These are phyloP conservation scores for Neopestalotiopsis clavispora DNA, from an alignment of 2,329 filamentous ascomycete genomes.

Conservation along the genomic window DNA sequence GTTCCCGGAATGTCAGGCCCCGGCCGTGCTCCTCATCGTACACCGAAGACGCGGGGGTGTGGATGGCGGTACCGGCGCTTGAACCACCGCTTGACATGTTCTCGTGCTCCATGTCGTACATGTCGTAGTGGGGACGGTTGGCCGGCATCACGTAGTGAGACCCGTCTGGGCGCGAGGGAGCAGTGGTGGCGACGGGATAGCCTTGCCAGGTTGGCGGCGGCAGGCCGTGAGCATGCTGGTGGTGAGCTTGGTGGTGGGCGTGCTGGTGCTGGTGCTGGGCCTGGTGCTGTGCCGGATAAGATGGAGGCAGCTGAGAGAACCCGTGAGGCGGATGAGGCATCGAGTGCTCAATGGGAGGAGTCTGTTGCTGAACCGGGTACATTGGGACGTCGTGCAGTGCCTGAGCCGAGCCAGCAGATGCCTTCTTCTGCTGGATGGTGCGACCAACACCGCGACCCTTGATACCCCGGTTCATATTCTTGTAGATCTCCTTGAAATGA, in stretches of 20 bases:
- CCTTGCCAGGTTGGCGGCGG: constrained; percentile 1
- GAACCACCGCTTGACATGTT: constrained; percentile 39
- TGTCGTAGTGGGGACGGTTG: constrained; percentile 43
- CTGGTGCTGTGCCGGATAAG: constrained; percentile 29
- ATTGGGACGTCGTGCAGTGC: background rate
- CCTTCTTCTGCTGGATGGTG: constrained; percentile 51
- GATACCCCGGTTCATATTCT: constrained; percentile 98
- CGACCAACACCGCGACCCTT: constrained; percentile 91
- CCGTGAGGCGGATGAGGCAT: constrained; percentile 32
- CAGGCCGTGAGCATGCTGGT: constrained; percentile 20
- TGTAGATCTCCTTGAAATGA: constrained; percentile 70
- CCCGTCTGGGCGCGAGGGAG: constrained; percentile 11
- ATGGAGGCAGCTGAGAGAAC: constrained; percentile 35
- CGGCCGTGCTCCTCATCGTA: constrained; percentile 51
- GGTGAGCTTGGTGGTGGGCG: constrained; percentile 28
- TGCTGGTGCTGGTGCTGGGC: background rate
- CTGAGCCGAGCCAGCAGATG: background rate
- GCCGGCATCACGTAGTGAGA: constrained; percentile 20
- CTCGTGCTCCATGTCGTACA: constrained; percentile 52
- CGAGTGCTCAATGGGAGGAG: constrained; percentile 23
- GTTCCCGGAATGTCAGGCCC: constrained; percentile 47
- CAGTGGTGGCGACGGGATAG: background rate
- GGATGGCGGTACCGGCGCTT: constrained; percentile 37
- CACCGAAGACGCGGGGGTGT: constrained; percentile 29
- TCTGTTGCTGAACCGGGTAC: constrained; percentile 25